Conservation (phyloP, 805 yeast species). For the Pichia membranifaciens region DNA sequence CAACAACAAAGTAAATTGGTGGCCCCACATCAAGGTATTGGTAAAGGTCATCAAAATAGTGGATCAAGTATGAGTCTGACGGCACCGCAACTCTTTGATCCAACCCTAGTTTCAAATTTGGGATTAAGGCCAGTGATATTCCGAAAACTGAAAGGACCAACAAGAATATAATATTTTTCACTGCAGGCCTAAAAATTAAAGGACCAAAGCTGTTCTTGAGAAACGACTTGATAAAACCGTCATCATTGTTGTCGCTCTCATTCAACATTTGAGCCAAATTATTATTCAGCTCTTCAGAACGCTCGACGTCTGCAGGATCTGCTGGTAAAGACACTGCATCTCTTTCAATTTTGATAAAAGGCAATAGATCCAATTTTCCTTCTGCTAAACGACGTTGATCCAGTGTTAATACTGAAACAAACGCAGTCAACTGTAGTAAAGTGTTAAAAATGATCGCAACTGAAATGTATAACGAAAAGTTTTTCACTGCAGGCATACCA, state of each 20-base stretch:
- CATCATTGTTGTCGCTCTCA: constrained; percentile 14
- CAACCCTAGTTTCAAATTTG: constrained; percentile 67
- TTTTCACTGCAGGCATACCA: constrained; percentile 92
- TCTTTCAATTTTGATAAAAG: constrained; percentile 37
- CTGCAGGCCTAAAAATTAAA: constrained; percentile 42
- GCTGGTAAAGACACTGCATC: constrained; percentile 14
- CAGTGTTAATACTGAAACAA: constrained; percentile 62
- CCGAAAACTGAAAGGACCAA: constrained; percentile 61
- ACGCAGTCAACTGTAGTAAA: constrained; percentile 71
- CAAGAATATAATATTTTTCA: constrained; percentile 43
- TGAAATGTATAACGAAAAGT: constrained; percentile 88
- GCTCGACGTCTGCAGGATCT: constrained; percentile 9
- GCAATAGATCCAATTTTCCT: constrained; percentile 54
- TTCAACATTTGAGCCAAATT: constrained; percentile 23
- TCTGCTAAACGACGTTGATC: constrained; percentile 60
- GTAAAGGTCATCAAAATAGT: constrained; percentile 74
- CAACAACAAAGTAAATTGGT: constrained; percentile 82
- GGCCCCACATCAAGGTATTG: constrained; percentile 80
- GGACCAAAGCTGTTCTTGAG: constrained; percentile 54
- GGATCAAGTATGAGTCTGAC: constrained; percentile 68
- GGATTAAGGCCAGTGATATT: constrained; percentile 61
- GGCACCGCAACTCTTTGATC: constrained; percentile 92
- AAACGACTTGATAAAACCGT: constrained; percentile 33
- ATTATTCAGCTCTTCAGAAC: constrained; percentile 13
- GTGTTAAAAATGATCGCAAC: constrained; percentile 78